A percentile compares a stretch with the other conserved stretches of the same genome.
These are phyloP conservation scores for Metschnikowia cubensis DNA, from an alignment of 805 yeast species.

Conservation along the genomic window DNA sequence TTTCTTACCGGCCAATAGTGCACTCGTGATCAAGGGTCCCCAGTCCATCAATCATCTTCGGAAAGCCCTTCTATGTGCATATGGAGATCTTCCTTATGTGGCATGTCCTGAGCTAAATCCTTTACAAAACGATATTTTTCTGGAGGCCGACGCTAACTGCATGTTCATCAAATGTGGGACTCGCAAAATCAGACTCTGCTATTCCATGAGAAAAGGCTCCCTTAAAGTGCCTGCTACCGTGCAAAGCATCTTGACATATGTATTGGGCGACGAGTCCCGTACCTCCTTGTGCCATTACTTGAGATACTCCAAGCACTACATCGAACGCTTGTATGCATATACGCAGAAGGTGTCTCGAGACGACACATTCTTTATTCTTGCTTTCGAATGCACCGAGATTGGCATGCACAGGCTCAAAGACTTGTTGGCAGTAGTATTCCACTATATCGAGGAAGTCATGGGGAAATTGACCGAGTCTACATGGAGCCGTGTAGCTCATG, in stretches of 20 bases:
- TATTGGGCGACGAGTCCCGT: conserved; percentile 60
- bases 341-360: conserved; percentile 34
- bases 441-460: conserved; percentile 19
- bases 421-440: conserved; percentile 34
- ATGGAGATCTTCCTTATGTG: not conserved
- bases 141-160: conserved; percentile 12
- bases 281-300: conserved; percentile 47
- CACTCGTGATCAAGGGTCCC: conserved; percentile 61
- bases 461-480: conserved; percentile 6
- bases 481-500: conserved; percentile 43
- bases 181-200: conserved; percentile 40
- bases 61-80: conserved; percentile 43
- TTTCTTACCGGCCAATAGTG: conserved; percentile 48
- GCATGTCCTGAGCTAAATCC: not conserved
- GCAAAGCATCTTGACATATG: conserved; percentile 47
- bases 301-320: conserved; percentile 26
- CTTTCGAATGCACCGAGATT: conserved; percentile 42
- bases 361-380: conserved; percentile 45
- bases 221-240: conserved; percentile 19
- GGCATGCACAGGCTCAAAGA: conserved; percentile 39
- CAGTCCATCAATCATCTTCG: conserved; percentile 57
- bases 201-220: conserved; percentile 32
- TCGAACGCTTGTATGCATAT: conserved; percentile 40
- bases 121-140: conserved; percentile 8
- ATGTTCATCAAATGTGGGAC: conserved; percentile 37